A percentile compares a stretch with the other conserved stretches of the same genome.
These are phyloP conservation scores for Ustilago sp. DNA, from an alignment of 1,284 basidiomycete genomes.

Conservation along the genomic window DNA sequence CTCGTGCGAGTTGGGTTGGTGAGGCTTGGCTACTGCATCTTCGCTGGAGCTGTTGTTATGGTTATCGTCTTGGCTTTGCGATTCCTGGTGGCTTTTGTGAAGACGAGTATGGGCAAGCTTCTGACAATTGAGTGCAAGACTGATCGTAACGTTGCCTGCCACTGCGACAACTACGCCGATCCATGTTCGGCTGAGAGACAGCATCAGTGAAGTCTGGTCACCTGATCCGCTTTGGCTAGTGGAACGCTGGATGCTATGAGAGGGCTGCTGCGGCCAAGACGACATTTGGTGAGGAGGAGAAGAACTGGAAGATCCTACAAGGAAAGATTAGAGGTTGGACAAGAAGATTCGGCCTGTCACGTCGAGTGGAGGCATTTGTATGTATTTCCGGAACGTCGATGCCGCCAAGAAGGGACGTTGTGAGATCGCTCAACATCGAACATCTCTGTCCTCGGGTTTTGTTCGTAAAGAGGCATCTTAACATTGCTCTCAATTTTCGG, in stretches of 20 bases:
- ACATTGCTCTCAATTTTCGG: background rate
- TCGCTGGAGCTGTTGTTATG: conserved; percentile 38
- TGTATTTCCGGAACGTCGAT: background rate
- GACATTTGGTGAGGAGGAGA: background rate
- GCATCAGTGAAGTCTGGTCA: background rate
- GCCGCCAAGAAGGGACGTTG: background rate
- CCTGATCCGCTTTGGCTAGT: background rate
- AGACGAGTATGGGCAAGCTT: conserved; percentile 88
- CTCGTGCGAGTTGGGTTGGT: background rate
- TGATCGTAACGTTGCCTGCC: conserved; percentile 87
- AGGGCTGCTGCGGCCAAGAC: background rate
- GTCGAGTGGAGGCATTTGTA: background rate
- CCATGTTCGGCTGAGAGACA: conserved; percentile 41
- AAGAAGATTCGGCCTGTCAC: background rate
- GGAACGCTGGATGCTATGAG: background rate
- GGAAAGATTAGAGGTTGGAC: background rate
- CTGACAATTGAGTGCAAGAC: conserved; percentile 81
- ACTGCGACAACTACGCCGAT: conserved; percentile 87
- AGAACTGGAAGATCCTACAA: background rate
- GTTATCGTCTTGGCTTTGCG: conserved; percentile 6
- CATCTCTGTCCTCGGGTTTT: no score
- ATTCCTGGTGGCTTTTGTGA: conserved; percentile 58
- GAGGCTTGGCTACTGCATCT: background rate
- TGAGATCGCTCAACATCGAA: background rate
- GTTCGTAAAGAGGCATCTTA: background rate